Base-by-base conservation (phyloP, 352 stramenopile species). In the Phytophthora gonapodyides region DNA sequence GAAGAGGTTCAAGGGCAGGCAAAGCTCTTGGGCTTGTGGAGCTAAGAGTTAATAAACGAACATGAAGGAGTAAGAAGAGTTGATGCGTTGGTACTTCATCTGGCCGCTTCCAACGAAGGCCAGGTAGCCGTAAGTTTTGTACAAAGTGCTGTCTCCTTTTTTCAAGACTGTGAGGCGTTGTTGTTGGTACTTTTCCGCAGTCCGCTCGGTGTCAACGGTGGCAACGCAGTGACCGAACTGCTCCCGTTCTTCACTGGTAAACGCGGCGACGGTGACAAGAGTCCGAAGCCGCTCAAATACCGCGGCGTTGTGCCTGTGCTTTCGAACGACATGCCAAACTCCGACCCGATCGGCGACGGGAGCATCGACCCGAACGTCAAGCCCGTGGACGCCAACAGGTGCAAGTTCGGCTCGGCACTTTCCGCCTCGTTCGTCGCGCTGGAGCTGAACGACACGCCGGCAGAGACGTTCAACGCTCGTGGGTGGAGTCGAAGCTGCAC, bases 1-100 rank as follows among this genome's bases (percentile, higher is more conserved):
- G 62, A 75, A 17, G 72, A 75, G 21, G 68, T 84, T n/a, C 72
- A 72, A 44, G 43, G 50, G 27, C 75, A 78, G 24, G 72, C 72
- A 0, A 79, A 75, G 31, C 62, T 69, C n/a, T 58, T 84, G 7
- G 72, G 75, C 4, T 55, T 84, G 1, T 84, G 75, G 75, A 84
- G 63, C 50, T 83, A 8, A 31, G 27, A 31, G 27, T 31, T 31
- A 31, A 31, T 8, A 31, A 31, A 31, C 5, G 27, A 31, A 8
- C 27, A 31, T 31, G 27, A 31, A 31, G 27, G 24, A 71, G 47
- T 1, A 34, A 40, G 7, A 24, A 34, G 36, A 45, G 24, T 17
- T 24, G 45, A 55, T 27, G 12, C 21, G 7, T 46, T 46, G 15
- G 17, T 27, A 46, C 2, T 7, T 46, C 40, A 30, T 46, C 40